These are phyloP conservation scores for Botrytis galanthina DNA, from an alignment of 2,329 filamentous ascomycete species.

Conservation along the genomic window DNA sequence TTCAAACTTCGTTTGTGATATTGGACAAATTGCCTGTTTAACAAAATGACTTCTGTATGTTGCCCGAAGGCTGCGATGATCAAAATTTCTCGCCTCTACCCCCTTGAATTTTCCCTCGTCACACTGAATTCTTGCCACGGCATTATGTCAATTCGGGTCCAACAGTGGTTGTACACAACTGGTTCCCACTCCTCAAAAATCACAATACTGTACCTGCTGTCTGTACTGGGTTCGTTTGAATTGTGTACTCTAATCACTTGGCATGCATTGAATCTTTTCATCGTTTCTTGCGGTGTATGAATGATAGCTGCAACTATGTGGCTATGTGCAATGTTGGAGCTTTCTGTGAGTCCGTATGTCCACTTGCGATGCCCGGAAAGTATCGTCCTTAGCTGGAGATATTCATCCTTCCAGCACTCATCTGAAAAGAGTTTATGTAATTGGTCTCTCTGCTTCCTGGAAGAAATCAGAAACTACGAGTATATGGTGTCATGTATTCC, in stretches of 20 bases:
- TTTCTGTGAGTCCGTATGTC: not conserved
- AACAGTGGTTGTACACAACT: not conserved
- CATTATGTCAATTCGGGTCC: not conserved
- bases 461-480: not conserved
- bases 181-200: not conserved
- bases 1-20: not conserved
- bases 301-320: not conserved
- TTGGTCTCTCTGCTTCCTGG: not conserved
- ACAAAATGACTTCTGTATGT: not conserved
- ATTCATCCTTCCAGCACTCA: not conserved
- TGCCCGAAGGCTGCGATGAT: not conserved
- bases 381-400: not conserved
- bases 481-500: not conserved
- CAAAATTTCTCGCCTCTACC: not conserved
- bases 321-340: not conserved
- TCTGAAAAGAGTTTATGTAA: no score
- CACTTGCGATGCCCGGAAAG: not conserved
- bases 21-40: not conserved
- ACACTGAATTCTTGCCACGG: not conserved
- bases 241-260: not conserved
- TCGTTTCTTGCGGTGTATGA: not conserved
- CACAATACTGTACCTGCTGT: not conserved
- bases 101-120: not conserved
- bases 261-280: not conserved
- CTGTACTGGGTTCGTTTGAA: not conserved